phyloP scores from a whole-genome alignment of 225 moss, liverwort and hornwort species.

The Polytrichum commune region DNA sequence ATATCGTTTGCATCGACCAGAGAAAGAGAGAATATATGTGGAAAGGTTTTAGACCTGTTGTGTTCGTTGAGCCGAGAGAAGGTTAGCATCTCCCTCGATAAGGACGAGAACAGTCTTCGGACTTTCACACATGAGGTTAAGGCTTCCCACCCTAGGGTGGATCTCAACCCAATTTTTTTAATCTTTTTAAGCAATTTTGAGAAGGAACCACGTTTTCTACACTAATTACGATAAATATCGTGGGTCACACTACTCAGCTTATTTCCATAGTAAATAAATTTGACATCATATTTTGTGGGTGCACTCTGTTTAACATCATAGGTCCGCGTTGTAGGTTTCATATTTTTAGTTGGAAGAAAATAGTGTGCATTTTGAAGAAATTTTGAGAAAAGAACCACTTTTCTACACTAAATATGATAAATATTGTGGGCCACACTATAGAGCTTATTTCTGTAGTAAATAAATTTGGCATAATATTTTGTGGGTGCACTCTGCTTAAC shows the following conservation, averaged over 20 bases:
- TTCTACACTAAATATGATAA: not conserved
- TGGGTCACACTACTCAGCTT: too few species aligned
- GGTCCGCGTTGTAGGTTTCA: too few species aligned
- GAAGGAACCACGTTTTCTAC: not conserved
- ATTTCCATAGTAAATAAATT: too few species aligned
- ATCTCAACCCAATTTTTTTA: conserved; percentile 1
- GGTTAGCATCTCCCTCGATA: conserved; percentile 47
- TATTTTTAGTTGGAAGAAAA: too few species aligned
- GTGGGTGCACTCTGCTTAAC: too few species aligned
- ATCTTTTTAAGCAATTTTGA: not conserved
- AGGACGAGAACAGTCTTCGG: conserved; percentile 44
- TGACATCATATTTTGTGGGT: too few species aligned
- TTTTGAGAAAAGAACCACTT: not conserved
- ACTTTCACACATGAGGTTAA: conserved; percentile 29
- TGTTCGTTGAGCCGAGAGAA: conserved; percentile 43
- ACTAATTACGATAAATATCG: not conserved
- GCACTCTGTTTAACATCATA: too few species aligned
- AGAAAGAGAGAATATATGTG: too few species aligned
- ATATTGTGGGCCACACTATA: too few species aligned
- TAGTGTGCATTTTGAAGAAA: too few species aligned
- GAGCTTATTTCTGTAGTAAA: too few species aligned
- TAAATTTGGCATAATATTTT: too few species aligned
- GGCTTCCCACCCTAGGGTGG: conserved; percentile 18
- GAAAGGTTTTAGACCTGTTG: rapidly evolving
- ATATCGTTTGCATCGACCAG: not conserved